Base-by-base conservation (phyloP, 192 early-diverging fungal genomes). In the Blastocladiella britannica region DNA sequence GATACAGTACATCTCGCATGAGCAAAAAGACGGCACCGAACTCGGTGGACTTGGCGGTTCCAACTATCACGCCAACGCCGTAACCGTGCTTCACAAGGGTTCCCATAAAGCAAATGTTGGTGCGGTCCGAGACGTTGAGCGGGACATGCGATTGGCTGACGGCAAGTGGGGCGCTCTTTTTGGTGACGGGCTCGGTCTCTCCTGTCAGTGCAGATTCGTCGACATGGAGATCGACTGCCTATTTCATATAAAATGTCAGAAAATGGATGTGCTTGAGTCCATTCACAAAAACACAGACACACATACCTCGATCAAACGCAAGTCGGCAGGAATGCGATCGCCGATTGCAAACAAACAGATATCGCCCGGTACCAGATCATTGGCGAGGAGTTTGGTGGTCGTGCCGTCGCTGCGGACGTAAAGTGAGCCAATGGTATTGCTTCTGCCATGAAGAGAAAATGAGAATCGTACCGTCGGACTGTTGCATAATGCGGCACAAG, bases 101-200 rank as follows among this genome's bases (percentile, higher is more conserved):
- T 24, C 93, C 93, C 88, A 93, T 97, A 55, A 90, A 93, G 1
- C 76, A 89, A 64, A 97, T 88, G 67, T 97, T 97, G 30, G 72
- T 77, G 57, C 83, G 66, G 31, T 89, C 84, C 5, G 82, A 77
- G 26, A 91, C 66, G 6, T 71, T 67, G 18, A 84, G 54, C 54
- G 84, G 77, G 29, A 60, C 64, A 62, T 69, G 63, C 31, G 60
- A 54, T 54, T 62, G 65, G 18, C 65, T 58, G 28, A 57, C 22
- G 1, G 53, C 55, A 22, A 88, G 69, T 0, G 66, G 67, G 24
- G 84, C 78, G 15, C 62, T 58, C 22, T 73, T 64, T 64, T 91
- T 91, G n/a, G 71, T 64, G 55, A 79, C 68, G 12, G 91, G 82
- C 72, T 90, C 84, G 52, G 75, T 84, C 65, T 91, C 88, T 6